Percentiles rank a stretch among this genome's conserved stretches.
phyloP scores from a whole-genome alignment of 208 protist species.

The Sergeia podlipaevii region DNA sequence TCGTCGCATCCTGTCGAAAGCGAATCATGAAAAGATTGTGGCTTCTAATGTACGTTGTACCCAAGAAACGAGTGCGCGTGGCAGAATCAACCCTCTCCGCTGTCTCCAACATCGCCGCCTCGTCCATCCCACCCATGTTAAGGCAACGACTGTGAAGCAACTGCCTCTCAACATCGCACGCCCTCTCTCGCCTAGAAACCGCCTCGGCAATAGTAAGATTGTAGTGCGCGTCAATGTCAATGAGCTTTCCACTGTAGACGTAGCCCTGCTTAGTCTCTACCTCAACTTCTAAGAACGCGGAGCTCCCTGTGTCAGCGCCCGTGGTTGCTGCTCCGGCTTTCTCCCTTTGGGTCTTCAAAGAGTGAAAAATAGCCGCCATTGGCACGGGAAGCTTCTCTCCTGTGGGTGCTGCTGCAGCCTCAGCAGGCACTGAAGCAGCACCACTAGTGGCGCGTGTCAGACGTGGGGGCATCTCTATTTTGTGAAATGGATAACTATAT shows the following conservation, averaged over 20 bases:
- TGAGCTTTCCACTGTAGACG: conserved; percentile 63
- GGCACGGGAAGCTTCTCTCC: conserved; percentile 1
- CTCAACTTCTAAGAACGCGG: conserved; percentile 39
- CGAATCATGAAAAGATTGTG: conserved; percentile 67
- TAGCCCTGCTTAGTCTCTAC: conserved; percentile 86
- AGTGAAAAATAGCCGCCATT: conserved; percentile 1
- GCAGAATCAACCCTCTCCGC: conserved; percentile 25
- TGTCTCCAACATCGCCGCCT: conserved; percentile 6
- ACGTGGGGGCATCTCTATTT: neutral
- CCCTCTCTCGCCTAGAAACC: conserved; percentile 45
- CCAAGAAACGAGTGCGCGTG: conserved; percentile 58
- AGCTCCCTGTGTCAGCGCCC: conserved; percentile 1
- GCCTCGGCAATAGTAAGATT: conserved; percentile 68
- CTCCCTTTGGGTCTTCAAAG: neutral
- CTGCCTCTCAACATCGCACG: conserved; percentile 57
- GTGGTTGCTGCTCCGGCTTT: conserved; percentile 1
- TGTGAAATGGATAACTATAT: conserved; percentile 1
- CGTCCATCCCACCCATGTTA: neutral
- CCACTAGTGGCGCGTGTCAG: neutral
- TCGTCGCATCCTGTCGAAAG: conserved; percentile 23
- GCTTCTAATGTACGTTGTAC: conserved; percentile 67
- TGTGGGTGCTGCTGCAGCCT: neutral
- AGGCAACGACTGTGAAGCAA: conserved; percentile 6
- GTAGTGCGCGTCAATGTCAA: conserved; percentile 64
- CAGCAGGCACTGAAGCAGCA: conserved; percentile 1